Evolutionary conservation across 75 land plant species (phyloP), one percentile per base, ranked within the genome.

Genomic region (Chamaecyparis obtusa): DNA sequence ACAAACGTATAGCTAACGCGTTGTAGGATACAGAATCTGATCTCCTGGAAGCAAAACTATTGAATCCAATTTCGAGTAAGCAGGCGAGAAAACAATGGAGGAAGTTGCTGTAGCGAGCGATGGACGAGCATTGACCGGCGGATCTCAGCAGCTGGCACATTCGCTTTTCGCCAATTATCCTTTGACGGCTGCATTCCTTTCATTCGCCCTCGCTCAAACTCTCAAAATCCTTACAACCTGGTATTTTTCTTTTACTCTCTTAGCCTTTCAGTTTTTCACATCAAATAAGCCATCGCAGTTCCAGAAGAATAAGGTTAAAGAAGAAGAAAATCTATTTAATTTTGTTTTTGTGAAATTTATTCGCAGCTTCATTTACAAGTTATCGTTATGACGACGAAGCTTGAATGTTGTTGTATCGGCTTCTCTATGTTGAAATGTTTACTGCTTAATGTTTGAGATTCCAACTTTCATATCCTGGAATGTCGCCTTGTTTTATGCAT

Each of bases 201-300:
- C 91, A n/a, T 92, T 93, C 91, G 88, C 86, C 67, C 14, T 91
- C 41, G 94, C 93, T 27, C 94, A 93, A 67, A 75, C 90, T 15
- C 81, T 89, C 87, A 93, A 93, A 87, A 57, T 91, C 91, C 43
- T 92, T 60, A 88, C 89, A 4, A 87, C 90, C 37, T 90, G 94
- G 94, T 93, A 88, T 75, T 82, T 85, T 41, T 69, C 87, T 75
- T 74, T 64, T 27, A 17, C 46, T 75, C n/a, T 56, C 46, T n/a
- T 48, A 33, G 27, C 7, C 72, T 11, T 46, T n/a, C 2, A 30
- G 33, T 17, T 32, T 2, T 35, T 1, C 44, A 39, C 17, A 74
- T 15, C 16, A 74, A 14, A 74, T 74, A 35, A 32, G n/a, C 35
- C 35, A 75, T 32, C 19, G 21, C 44, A 77, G 27, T 77, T 77